These are phyloP conservation scores for Aspergillus luchuensis DNA, from an alignment of 2,329 filamentous ascomycete species.

Conservation along the genomic window DNA sequence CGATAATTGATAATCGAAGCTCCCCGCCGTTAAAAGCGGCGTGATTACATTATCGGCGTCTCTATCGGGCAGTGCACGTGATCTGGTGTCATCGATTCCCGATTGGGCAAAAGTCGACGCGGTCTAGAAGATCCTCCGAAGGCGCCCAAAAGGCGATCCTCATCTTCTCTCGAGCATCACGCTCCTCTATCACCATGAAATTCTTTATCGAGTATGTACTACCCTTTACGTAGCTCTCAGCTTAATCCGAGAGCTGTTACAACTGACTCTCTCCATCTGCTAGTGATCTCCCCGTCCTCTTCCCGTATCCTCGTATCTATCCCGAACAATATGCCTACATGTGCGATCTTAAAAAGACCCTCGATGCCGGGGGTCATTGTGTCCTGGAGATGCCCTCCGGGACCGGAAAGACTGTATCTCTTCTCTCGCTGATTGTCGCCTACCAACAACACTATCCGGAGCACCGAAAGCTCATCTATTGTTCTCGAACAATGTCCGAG, in stretches of 20 bases:
- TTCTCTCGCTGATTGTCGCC: constrained; percentile 91
- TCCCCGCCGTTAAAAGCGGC: constrained; percentile 8
- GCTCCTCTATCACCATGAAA: constrained; percentile 61
- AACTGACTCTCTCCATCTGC: constrained; percentile 9
- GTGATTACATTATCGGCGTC: constrained; percentile 25
- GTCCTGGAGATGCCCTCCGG: constrained; percentile 99
- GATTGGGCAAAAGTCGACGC: constrained; percentile 33
- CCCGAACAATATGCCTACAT: constrained; percentile 78
- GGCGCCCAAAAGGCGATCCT: not conserved
- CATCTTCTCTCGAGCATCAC: constrained; percentile 18
- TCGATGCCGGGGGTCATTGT: constrained; percentile 92
- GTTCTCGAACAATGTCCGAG: constrained; percentile 99
- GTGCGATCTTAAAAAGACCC: constrained; percentile 82
- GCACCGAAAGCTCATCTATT: constrained; percentile 95
- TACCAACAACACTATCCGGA: constrained; percentile 95
- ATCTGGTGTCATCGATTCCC: constrained; percentile 34
- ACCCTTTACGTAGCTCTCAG: not conserved
- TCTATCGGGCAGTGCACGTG: constrained; percentile 38
- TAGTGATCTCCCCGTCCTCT: constrained; percentile 69
- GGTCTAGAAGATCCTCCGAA: constrained; percentile 12
- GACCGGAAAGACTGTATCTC: constrained; percentile 94
- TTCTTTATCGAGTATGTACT: constrained; percentile 70
- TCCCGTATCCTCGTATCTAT: constrained; percentile 75
- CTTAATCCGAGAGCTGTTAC: not conserved
- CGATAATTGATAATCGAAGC: not conserved